Evolutionary conservation across 768 basidiomycete genomes (phyloP), one percentile per base, ranked within the genome.

Genomic region (Exidia glandulosa): DNA sequence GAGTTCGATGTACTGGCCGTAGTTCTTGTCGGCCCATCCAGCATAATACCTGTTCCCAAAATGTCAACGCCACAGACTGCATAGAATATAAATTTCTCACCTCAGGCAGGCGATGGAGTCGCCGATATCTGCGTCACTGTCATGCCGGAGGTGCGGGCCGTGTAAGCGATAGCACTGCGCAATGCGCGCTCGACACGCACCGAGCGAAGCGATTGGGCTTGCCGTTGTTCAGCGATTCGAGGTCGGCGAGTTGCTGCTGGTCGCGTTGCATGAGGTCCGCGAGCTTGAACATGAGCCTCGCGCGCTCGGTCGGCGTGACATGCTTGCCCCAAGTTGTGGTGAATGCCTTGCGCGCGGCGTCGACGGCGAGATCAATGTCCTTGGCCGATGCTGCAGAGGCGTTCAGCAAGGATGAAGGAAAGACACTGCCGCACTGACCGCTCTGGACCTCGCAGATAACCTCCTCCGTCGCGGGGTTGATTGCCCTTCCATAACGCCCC

Each of bases 1-100:
- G 55, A 73, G 74, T 62, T 92, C 88, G 69, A 91, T 84, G 7
- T 82, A 83, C 70, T 89, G 81, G 4, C 88, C 90, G 3, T 79
- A 75, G 58, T 87, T 73, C 74, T 94, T 95, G 75, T 94, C 93
- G 25, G 91, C 89, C 85, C 89, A 90, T 19, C 93, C 94, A 45
- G 84, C 89, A 66, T 87, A 97, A 74, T 94, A 95, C 37, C 76
- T 64, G n/a, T n/a, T 27, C 71, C 59, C 62, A 66, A 3, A 13
- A 25, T 19, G 25, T 14, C 23, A 19, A n/a, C 19, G 33, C 56
- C 30, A 19, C 23, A 57, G 27, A 14, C 33, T 29, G 12, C 16
- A 27, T 31, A 30, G 36, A 12, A 57, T 7, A 36, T 25, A 29
- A 6, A 27, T 31, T 9, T 19, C 36, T 37, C 10, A 56, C 33